Evolutionary conservation across 305 asterid genomes (phyloP), one percentile per base, ranked within the genome.

Genomic region (Fraxinus latifolia): DNA sequence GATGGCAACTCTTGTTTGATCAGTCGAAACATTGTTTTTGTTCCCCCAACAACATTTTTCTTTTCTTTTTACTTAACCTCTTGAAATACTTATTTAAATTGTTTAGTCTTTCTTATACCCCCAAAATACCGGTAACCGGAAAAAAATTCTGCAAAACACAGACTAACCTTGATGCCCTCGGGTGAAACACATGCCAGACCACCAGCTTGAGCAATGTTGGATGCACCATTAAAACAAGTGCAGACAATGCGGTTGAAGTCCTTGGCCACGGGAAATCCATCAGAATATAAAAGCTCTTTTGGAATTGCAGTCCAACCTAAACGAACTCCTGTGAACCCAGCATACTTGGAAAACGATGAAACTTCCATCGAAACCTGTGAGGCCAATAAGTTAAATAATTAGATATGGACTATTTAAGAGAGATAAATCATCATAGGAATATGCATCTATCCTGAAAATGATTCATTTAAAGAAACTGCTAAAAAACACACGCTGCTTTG

Each of bases 301-400:
- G 98, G 98, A 80, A 96, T 84, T 34, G 95, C 98, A 0, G 99
- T 96, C 99, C 99, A 96, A 79, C 98, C 99, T 76, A 96, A 91
- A 78, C 98, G 98, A 80, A 96, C 99, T 36, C 98, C 98, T 14
- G 98, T 96, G 87, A 96, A 96, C 15, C 99, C 98, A 68, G 99
- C 98, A 79, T 94, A 93, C 86, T 96, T 96, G 37, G 99, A 96
- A 80, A 94, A 96, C 39, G 99, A 96, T 74, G 99, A 94, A 79
- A 95, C 96, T 90, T 96, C 98, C 34, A 96, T 90, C 31, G 98
- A 96, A 86, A 96, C 99, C 99, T 96, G 90, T 86, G 88, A 70
- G 77, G n/a, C 37, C 80, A 50, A 67, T 72, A 77, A 58, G 73
- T 60, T 50, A 36, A 50, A 47, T 65, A 65, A 76, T 75, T 27